These are phyloP conservation scores for Neobulgaria alba DNA, from an alignment of 2,329 filamentous ascomycete genomes.

Conservation along the genomic window DNA sequence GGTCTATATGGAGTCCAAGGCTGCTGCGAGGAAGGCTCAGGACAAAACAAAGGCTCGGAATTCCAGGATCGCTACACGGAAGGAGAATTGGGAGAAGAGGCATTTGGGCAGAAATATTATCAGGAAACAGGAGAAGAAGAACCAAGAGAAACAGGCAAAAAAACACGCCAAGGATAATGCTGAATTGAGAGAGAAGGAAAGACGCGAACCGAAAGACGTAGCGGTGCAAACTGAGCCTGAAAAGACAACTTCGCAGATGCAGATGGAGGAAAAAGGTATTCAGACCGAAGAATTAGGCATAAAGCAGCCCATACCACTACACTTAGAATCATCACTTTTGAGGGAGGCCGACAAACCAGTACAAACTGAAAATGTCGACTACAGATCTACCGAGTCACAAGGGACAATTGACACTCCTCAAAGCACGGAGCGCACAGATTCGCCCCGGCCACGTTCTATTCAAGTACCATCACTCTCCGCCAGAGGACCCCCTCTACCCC, in stretches of 20 bases:
- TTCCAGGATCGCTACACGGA: slow-evolving; percentile 39
- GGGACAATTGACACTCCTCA: slow-evolving; percentile 21
- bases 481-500: slow-evolving; percentile 5
- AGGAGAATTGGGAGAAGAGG: slow-evolving; percentile 41
- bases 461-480: slow-evolving; percentile 1
- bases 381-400: slow-evolving; percentile 12
- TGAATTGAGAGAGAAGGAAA: slow-evolving; percentile 32
- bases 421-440: slow-evolving; percentile 9
- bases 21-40: slow-evolving; percentile 30
- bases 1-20: slow-evolving; percentile 41
- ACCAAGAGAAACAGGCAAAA: slow-evolving; percentile 31
- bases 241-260: slow-evolving; percentile 7
- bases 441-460: slow-evolving; percentile 3
- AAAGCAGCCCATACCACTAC: slow-evolving; percentile 1
- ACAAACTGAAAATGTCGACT: slow-evolving; percentile 16
- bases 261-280: slow-evolving; percentile 16
- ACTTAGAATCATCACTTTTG: not conserved
- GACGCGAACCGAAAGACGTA: slow-evolving; percentile 27
- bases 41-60: slow-evolving; percentile 23
- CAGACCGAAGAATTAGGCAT: slow-evolving; percentile 19
- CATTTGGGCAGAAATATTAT: slow-evolving; percentile 32
- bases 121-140: slow-evolving; percentile 34
- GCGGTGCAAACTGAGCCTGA: slow-evolving; percentile 21
- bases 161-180: slow-evolving; percentile 34
- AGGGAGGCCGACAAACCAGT: slow-evolving; percentile 20